phyloP scores from a whole-genome alignment of 495 filamentous ascomycete genomes.

The Barbatosphaeria neglecta region DNA sequence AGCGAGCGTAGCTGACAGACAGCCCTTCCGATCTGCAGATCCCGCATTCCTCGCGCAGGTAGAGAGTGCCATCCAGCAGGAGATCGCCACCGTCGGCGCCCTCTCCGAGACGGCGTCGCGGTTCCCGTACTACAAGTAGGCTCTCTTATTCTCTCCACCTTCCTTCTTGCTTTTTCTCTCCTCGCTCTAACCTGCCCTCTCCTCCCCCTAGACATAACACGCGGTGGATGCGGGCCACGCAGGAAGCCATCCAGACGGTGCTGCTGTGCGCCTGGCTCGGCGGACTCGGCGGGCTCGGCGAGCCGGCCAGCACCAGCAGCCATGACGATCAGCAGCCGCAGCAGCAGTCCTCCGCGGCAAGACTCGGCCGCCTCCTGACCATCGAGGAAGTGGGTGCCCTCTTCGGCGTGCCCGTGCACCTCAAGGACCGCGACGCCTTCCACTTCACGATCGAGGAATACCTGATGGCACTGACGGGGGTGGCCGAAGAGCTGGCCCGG shows the following conservation, averaged over 20 bases:
- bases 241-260: constrained; percentile 65
- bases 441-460: constrained; percentile 97
- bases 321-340: too few species aligned
- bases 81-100: constrained; percentile 42
- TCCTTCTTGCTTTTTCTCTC: not conserved
- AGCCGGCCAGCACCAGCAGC: too few species aligned
- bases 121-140: constrained; percentile 85
- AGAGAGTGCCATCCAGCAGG: constrained; percentile 42
- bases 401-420: constrained; percentile 81
- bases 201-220: constrained; percentile 51
- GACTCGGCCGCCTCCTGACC: constrained; percentile 57
- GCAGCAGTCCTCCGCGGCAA: too few species aligned
- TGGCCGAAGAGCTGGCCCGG: constrained; percentile 83
- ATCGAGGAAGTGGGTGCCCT: constrained; percentile 77
- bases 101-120: constrained; percentile 62
- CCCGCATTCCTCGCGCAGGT: constrained; percentile 37
- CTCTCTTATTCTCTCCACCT: not conserved
- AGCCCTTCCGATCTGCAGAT: constrained; percentile 3
- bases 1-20: too few species aligned
- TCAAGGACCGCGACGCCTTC: constrained; percentile 82
- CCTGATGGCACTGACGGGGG: constrained; percentile 68
- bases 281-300: constrained; percentile 36
- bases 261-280: constrained; percentile 71
- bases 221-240: constrained; percentile 72
- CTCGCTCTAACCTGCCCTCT: not conserved